Evolutionary conservation across 2,329 filamentous ascomycete genomes (phyloP).

Genomic region (Colletotrichum salicis): DNA sequence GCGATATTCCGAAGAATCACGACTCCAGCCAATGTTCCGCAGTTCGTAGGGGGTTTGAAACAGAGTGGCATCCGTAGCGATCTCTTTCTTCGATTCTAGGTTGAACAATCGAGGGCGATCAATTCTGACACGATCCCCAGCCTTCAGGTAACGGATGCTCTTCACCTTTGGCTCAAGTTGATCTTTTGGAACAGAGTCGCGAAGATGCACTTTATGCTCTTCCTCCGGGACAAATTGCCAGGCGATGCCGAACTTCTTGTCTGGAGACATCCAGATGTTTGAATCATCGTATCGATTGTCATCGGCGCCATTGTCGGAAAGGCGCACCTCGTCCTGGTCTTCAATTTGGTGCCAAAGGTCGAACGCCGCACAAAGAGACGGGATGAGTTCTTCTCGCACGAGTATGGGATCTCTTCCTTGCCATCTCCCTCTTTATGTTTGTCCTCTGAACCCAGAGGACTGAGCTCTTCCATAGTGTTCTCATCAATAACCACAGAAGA

Average conservation of each 20-base stretch:
- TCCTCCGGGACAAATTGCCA: conserved; percentile 40
- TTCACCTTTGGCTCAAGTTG: conserved; percentile 42
- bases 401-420: background rate
- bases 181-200: conserved; percentile 43
- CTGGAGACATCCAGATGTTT: conserved; percentile 36
- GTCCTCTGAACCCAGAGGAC: background rate
- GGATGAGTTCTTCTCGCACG: background rate
- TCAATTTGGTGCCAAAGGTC: background rate
- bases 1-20: conserved; percentile 39
- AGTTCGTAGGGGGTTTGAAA: conserved; percentile 41
- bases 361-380: background rate
- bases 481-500: conserved; percentile 1
- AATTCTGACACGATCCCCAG: conserved; percentile 40
- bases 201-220: conserved; percentile 34
- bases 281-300: background rate
- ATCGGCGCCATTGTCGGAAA: background rate
- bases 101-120: conserved; percentile 42
- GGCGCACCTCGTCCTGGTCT: background rate
- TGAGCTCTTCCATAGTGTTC: background rate
- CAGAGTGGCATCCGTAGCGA: conserved; percentile 37
- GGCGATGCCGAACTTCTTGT: conserved; percentile 33
- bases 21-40: conserved; percentile 40
- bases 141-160: conserved; percentile 39
- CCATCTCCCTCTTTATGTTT: background rate
- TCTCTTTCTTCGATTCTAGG: conserved; percentile 35